phyloP scores from a whole-genome alignment of 106 monocot species.

The Dendrobium nobile region DNA sequence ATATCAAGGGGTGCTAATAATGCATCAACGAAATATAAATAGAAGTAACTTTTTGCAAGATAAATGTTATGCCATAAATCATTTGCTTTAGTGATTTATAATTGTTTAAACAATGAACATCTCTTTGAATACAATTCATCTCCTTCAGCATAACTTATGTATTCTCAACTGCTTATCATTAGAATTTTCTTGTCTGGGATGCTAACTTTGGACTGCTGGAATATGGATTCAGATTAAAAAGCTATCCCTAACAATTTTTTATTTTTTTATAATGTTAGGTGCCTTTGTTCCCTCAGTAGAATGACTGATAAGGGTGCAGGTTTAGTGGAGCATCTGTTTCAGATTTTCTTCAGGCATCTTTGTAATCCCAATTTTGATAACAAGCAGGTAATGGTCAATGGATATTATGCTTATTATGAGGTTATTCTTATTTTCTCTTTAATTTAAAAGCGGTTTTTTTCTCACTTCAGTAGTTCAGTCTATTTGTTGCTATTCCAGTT shows the following conservation, averaged over 20 bases:
- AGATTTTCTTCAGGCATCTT: constrained; percentile 74
- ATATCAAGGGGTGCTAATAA: neutral
- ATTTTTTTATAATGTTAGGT: constrained; percentile 34
- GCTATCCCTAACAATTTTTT: neutral
- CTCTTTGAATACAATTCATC: neutral
- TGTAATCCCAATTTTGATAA: constrained; percentile 51
- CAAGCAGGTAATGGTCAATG: constrained; percentile 47
- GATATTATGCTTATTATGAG: neutral
- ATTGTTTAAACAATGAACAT: neutral
- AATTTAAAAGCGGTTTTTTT: neutral
- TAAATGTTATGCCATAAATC: neutral
- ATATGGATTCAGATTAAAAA: constrained; percentile 1
- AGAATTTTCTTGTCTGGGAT: neutral
- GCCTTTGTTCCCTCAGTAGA: constrained; percentile 86
- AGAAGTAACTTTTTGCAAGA: neutral
- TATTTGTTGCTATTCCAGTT: neutral
- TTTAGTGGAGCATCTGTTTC: constrained; percentile 68
- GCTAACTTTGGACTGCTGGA: neutral
- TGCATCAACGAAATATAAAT: neutral
- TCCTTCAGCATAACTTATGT: neutral
- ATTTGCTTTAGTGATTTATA: neutral
- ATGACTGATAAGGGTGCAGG: constrained; percentile 65
- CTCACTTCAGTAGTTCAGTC: neutral
- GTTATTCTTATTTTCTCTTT: neutral
- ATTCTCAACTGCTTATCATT: neutral